Conservation (phyloP, 2,329 filamentous ascomycete species). For the Fusarium subtropicale region DNA sequence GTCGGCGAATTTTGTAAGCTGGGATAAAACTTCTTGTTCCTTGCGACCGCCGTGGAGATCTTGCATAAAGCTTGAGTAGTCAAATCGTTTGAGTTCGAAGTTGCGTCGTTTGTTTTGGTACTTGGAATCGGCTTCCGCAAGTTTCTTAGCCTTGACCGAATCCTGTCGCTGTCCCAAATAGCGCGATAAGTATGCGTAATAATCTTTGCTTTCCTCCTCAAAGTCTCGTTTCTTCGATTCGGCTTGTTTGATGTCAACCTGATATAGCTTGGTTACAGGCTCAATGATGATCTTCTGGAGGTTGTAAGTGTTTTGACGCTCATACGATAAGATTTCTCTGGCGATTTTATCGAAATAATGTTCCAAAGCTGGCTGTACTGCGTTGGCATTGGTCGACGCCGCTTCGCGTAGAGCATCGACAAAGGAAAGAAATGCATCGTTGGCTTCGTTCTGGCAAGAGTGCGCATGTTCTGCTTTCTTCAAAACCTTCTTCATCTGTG, state of each 20-base stretch:
- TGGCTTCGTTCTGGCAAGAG: conserved; percentile 81
- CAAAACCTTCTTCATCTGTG: conserved; percentile 94
- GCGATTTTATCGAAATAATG: conserved; percentile 99
- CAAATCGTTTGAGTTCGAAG: conserved; percentile 97
- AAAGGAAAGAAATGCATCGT: conserved; percentile 85
- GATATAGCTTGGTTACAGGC: conserved; percentile 90
- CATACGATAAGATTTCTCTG: conserved; percentile 87
- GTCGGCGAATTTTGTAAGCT: conserved; percentile 93
- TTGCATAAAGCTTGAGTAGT: conserved; percentile 99
- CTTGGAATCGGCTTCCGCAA: conserved; percentile 93
- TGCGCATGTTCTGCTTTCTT: conserved; percentile 93
- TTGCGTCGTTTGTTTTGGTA: conserved; percentile 94
- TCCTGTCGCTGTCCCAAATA: conserved; percentile 98
- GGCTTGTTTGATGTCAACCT: conserved; percentile 96
- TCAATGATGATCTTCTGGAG: conserved; percentile 96
- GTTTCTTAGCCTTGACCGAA: conserved; percentile 96
- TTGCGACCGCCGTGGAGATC: conserved; percentile 99
- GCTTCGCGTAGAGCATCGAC: conserved; percentile 89
- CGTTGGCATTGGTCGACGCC: conserved; percentile 90
- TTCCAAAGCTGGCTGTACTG: conserved; percentile 95
- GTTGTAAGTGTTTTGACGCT: conserved; percentile 84
- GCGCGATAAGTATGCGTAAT: conserved; percentile 93
- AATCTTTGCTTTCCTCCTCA: conserved; percentile 98
- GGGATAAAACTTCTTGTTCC: conserved; percentile 94
- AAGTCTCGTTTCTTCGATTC: conserved; percentile 98